Evolutionary conservation across 306 rosid genomes (phyloP), one percentile per base, ranked within the genome.

Genomic region (Dalbergia cultrata): DNA sequence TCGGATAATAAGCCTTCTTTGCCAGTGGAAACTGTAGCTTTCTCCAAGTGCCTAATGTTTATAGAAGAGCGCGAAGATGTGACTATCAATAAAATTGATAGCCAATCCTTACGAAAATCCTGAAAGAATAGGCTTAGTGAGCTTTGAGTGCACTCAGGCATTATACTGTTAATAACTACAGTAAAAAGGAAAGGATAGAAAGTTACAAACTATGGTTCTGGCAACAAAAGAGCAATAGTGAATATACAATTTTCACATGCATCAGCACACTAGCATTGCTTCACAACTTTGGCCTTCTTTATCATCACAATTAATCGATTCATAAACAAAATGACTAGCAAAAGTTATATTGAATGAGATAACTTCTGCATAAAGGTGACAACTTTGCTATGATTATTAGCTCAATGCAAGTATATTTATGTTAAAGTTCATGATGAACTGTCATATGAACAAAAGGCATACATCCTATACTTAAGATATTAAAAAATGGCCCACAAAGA

Each of bases 1-100:
- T 95, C 99, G 0, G 97, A 93, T 73, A 95, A 77, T 67, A 95
- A 76, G 81, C 99, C 99, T 86, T 95, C 99, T 86, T 95, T 95
- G 76, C 99, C 99, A 3, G 99, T 91, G 72, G 99, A 93, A 50
- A 93, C 94, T 76, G 99, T 95, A 77, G 99, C 99, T 90, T 91
- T 95, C 92, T 95, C 99, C 92, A 95, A 88, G 82, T 95, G 99
- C 89, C 99, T 87, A 79, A 95, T 93, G 88, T 93, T 95, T 87
- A 89, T 95, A 79, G 97, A 89, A 64, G 99, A 93, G 34, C 99
- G 93, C 5, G 99, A 95, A 71, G 99, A 95, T 13, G 99, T 95
- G 67, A 90, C 97, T 77, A 91, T 82, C 97, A 95, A 92, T 89
- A 95, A 87, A 75, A 93, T 85, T 18, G 89, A 90, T 61, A 95